phyloP scores from a whole-genome alignment of 1,284 basidiomycete species.

The Mycena sp. region DNA sequence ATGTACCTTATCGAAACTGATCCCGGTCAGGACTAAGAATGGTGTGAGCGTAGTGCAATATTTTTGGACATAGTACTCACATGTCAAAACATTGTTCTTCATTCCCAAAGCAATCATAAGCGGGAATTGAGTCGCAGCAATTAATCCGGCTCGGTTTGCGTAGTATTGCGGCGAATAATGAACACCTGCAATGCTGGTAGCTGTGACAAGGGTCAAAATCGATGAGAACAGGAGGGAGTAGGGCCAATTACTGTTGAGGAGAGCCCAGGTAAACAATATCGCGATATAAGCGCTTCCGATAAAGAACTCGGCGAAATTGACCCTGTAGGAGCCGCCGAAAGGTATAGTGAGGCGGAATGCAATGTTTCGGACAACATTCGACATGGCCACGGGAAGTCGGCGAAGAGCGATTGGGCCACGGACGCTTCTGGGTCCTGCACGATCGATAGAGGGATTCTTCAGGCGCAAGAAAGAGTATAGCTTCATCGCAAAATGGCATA shows the following conservation, averaged over 20 bases:
- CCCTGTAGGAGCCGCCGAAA: constrained; percentile 45
- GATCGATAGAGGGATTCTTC: background rate
- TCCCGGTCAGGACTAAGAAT: constrained; percentile 55
- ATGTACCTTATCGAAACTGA: constrained; percentile 59
- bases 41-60: background rate
- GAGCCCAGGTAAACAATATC: constrained; percentile 48
- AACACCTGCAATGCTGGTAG: constrained; percentile 33
- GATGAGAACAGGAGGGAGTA: background rate
- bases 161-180: constrained; percentile 39
- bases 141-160: constrained; percentile 48
- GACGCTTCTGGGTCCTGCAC: background rate
- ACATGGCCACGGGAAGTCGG: constrained; percentile 38
- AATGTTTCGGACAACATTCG: constrained; percentile 50
- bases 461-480: background rate
- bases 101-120: constrained; percentile 60
- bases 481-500: constrained; percentile 38
- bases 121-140: constrained; percentile 57
- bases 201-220: constrained; percentile 29
- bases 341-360: constrained; percentile 52
- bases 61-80: constrained; percentile 39
- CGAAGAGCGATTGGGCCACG: constrained; percentile 36
- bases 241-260: constrained; percentile 47
- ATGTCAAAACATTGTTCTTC: constrained; percentile 61
- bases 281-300: constrained; percentile 49
- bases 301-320: constrained; percentile 50